Evolutionary conservation across 2,329 filamentous ascomycete species (phyloP).

Genomic region (Fusarium concolor): DNA sequence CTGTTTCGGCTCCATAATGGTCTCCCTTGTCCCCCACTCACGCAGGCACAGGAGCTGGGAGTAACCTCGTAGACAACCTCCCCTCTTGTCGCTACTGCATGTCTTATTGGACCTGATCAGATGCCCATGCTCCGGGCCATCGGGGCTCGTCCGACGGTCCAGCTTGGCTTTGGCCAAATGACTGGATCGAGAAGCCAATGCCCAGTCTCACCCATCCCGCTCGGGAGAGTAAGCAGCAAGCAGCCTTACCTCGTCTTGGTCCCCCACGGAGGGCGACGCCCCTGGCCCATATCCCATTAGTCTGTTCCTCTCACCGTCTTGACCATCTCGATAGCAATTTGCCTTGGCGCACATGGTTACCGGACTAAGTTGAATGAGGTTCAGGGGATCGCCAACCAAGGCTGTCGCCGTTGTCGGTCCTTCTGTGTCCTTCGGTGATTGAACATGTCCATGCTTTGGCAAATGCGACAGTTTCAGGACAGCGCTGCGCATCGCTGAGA

Average conservation of each 20-base stretch:
- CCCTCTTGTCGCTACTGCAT: conserved; percentile 21
- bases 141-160: conserved; percentile 42
- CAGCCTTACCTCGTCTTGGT: conserved; percentile 16
- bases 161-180: conserved; percentile 30
- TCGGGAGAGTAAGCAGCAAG: not conserved
- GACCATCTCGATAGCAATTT: conserved; percentile 21
- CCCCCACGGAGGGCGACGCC: conserved; percentile 25
- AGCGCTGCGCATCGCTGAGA: conserved; percentile 5
- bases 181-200: conserved; percentile 28
- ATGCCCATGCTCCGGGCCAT: conserved; percentile 38
- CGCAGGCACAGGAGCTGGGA: conserved; percentile 13
- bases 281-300: conserved; percentile 4
- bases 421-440: conserved; percentile 34
- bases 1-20: conserved; percentile 21
- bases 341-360: not conserved
- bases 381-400: not conserved
- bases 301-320: not conserved
- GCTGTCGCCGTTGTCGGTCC: conserved; percentile 6
- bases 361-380: not conserved
- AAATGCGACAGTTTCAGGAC: conserved; percentile 27
- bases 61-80: conserved; percentile 15
- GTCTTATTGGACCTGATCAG: conserved; percentile 17
- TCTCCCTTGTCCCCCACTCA: conserved; percentile 27
- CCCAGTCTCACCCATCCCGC: conserved; percentile 1
- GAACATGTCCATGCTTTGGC: conserved; percentile 25